Evolutionary conservation across 148 eudicot genomes (phyloP), one percentile per base, ranked within the genome.

Genomic region (Pharnaceum exiguum): DNA sequence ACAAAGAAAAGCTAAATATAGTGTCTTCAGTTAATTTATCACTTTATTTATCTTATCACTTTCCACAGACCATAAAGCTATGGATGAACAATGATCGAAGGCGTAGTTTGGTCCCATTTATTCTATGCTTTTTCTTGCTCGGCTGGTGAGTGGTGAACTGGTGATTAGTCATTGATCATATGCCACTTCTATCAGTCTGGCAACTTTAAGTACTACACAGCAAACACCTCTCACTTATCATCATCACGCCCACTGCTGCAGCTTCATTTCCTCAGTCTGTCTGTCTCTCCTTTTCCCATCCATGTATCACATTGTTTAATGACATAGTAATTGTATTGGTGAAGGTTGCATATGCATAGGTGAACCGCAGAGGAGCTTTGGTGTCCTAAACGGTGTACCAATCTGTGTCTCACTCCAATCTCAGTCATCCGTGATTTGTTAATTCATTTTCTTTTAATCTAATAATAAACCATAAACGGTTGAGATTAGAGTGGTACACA

Each of bases 71-170:
- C 47, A 18, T 50, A 61, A 36, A 62, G 57, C 26, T 17, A 24
- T 27, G n/a, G 39, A 6, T 17, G 18, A 33, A 15, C 26, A 10
- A 24, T 27, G n/a, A 50, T 5, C 24, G 18, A 33, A 15, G 23
- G 54, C 29, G 22, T 13, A 3, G 16, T 49, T 61, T 61, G 56
- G 55, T n/a, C 25, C 65, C 65, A 50, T 62, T n/a, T n/a, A n/a
- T n/a, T n/a, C n/a, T 49, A 62, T 25, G 17, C 18, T 27, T 39
- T 29, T 28, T 10, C 26, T 27, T 51, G 11, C 10, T 1, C 7
- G 3, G 7, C 24, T 18, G 1, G 38, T 9, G 37, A 16, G 12
- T 50, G 35, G 29, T 7, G 13, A 30, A 24, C 24, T 18, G 1
- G 38, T 9, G 37, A 16, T 4, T 50, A 21, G 29, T 7, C 5